Conservation (phyloP, 306 rosid genomes). For the Trichosanthes truncata region DNA sequence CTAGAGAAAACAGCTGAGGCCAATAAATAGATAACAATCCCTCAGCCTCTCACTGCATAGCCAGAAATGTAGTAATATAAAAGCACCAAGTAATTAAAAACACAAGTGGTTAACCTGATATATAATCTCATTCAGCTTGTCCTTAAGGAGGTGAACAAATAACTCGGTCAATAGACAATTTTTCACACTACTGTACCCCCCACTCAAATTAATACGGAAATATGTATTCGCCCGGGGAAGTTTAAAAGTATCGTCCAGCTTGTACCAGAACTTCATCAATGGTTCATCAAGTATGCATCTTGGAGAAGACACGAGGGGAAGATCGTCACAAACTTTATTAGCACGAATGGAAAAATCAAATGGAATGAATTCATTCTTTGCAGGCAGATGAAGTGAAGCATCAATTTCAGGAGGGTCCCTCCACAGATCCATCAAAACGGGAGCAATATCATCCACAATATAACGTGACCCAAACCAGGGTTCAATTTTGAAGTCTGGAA, state of each 20-base stretch:
- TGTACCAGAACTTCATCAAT: constrained; percentile 86
- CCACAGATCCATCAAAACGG: constrained; percentile 66
- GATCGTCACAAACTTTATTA: constrained; percentile 22
- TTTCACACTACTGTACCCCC: constrained; percentile 52
- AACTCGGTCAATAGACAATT: constrained; percentile 64
- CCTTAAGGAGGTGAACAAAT: constrained; percentile 74
- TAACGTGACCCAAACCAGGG: constrained; percentile 93
- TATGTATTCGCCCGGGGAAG: constrained; percentile 90
- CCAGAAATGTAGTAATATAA: not conserved
- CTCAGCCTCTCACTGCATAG: not conserved
- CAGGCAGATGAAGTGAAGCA: constrained; percentile 67
- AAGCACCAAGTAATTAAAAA: not conserved
- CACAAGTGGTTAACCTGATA: constrained; percentile 70
- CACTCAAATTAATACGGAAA: constrained; percentile 81
- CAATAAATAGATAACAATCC: not conserved
- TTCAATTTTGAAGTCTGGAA: constrained; percentile 54
- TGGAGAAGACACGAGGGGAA: constrained; percentile 38
- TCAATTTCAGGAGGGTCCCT: constrained; percentile 69
- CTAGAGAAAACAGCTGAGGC: not conserved
- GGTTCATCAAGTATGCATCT: constrained; percentile 76
- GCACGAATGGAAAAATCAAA: constrained; percentile 71
- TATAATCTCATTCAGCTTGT: constrained; percentile 69
- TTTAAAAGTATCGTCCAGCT: constrained; percentile 62
- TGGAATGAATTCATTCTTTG: constrained; percentile 88
- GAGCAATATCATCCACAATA: constrained; percentile 60